phyloP scores from a whole-genome alignment of 164 flowering plant genomes.

The Dillenia turbinata region DNA sequence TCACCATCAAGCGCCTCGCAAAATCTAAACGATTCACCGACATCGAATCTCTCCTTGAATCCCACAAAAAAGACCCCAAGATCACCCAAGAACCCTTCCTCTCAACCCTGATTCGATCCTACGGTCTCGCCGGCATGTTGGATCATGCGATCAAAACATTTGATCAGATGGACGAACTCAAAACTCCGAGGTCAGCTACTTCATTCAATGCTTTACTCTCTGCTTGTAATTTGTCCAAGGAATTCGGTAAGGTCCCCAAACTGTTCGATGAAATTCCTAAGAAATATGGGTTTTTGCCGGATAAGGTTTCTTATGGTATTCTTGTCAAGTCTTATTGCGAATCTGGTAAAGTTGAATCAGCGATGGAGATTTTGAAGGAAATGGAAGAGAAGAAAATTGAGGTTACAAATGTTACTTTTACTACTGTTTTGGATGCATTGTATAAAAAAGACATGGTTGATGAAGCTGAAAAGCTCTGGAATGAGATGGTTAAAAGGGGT shows the following conservation, averaged over 20 bases:
- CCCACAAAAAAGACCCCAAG: conserved; percentile 57
- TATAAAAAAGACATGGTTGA: conserved; percentile 50
- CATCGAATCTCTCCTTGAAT: conserved; percentile 60
- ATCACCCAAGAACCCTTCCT: conserved; percentile 56
- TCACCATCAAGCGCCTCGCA: conserved; percentile 62
- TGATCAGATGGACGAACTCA: conserved; percentile 61
- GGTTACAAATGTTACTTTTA: conserved; percentile 43
- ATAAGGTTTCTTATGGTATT: conserved; percentile 59
- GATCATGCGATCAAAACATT: conserved; percentile 62
- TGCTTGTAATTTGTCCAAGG: conserved; percentile 42
- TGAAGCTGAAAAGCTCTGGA: conserved; percentile 65
- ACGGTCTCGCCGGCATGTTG: conserved; percentile 76
- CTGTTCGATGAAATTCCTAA: conserved; percentile 50
- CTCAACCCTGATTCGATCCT: conserved; percentile 55
- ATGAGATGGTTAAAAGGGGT: conserved; percentile 50
- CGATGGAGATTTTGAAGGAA: conserved; percentile 35
- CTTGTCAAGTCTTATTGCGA: conserved; percentile 62
- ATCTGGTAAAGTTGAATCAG: conserved; percentile 38
- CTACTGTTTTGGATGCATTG: conserved; percentile 49
- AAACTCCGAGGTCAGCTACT: conserved; percentile 49
- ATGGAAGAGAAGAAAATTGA: conserved; percentile 57
- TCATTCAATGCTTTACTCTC: conserved; percentile 73
- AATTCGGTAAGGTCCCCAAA: conserved; percentile 40
- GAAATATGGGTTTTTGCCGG: conserved; percentile 43
- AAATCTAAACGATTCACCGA: conserved; percentile 62